Base-by-base conservation (phyloP, 768 basidiomycete species). In the Gymnopilus dilepis region DNA sequence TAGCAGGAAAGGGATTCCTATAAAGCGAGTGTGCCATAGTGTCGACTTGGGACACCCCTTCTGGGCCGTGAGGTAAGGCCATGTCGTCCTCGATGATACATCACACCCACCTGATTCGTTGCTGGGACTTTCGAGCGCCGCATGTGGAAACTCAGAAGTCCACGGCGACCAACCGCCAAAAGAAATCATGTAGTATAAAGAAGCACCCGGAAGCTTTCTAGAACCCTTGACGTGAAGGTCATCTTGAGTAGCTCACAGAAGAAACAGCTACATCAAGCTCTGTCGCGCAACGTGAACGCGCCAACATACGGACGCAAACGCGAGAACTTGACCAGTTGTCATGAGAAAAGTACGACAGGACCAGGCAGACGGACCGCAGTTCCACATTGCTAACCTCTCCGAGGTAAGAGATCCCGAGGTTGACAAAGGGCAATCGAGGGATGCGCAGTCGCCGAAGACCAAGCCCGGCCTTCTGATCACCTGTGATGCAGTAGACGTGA, bases 31-130 rank as follows among this genome's bases (percentile, higher is more conserved):
- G 26, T 24, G 30, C 47, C 45, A 42, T 48, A 47, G 45, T 15
- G 21, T 54, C 54, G 21, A 41, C 30, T 51, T 38, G 24, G 47
- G 33, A 45, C 28, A 34, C 41, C 41, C 34, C 41, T 34, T 60
- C 42, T 24, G 28, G 21, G 28, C 48, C 50, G 24, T 52, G 21
- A 50, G 31, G 26, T 33, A 38, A 21, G 17, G 22, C 19, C 15
- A 43, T 17, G 30, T 41, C 48, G 26, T 43, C 48, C 31, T 37
- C 22, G 53, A 22, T 56, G 51, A 51, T 38, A 26, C 11, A 58
- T 57, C 22, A 43, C 19, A 50, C 33, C 50, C 34, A 40, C 52
- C 37, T 56, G 63, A 56, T 59, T 63, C 37, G 62, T 56, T 45
- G 37, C 38, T 41, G 34, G 47, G 47, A 12, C 24, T 26, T 40